Evolutionary conservation across 2,329 filamentous ascomycete genomes (phyloP).

Genomic region (Cordyceps militaris): DNA sequence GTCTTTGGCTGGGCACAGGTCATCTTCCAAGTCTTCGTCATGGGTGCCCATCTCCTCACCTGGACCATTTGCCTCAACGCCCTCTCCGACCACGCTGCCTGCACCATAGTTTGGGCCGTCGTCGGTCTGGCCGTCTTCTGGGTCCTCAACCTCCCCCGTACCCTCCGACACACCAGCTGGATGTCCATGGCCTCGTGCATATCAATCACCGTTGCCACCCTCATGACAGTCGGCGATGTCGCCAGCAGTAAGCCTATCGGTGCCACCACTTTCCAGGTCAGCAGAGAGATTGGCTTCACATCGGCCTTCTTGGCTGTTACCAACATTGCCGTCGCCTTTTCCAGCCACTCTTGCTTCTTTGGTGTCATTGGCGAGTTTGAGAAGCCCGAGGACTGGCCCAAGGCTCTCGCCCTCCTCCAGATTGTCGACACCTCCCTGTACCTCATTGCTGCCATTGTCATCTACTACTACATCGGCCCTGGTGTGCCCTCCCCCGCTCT

Average conservation of each 20-base stretch:
- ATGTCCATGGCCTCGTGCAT: constrained; percentile 55
- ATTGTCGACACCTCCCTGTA: constrained; percentile 54
- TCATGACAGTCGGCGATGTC: constrained; percentile 57
- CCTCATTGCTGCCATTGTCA: constrained; percentile 55
- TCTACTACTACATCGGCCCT: constrained; percentile 60
- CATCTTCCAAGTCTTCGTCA: constrained; percentile 59
- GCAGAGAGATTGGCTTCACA: constrained; percentile 36
- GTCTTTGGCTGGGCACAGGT: constrained; percentile 53
- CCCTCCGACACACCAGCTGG: constrained; percentile 54
- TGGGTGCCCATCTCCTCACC: constrained; percentile 62
- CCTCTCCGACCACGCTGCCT: constrained; percentile 51
- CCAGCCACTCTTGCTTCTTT: constrained; percentile 62
- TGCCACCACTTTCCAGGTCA: constrained; percentile 25
- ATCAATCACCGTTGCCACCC: constrained; percentile 55
- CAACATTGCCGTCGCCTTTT: constrained; percentile 62
- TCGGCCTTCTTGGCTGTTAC: constrained; percentile 50
- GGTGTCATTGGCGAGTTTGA: constrained; percentile 58
- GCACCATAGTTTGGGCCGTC: constrained; percentile 58
- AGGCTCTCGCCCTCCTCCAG: constrained; percentile 50
- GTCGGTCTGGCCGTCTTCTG: constrained; percentile 53
- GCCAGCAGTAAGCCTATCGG: constrained; percentile 38
- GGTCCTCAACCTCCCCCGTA: constrained; percentile 52
- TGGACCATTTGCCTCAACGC: constrained; percentile 62
- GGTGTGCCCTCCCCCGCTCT: constrained; percentile 59
- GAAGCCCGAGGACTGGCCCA: constrained; percentile 52